phyloP scores from a whole-genome alignment of 768 basidiomycete species.

The Boletus tylopilopsis region DNA sequence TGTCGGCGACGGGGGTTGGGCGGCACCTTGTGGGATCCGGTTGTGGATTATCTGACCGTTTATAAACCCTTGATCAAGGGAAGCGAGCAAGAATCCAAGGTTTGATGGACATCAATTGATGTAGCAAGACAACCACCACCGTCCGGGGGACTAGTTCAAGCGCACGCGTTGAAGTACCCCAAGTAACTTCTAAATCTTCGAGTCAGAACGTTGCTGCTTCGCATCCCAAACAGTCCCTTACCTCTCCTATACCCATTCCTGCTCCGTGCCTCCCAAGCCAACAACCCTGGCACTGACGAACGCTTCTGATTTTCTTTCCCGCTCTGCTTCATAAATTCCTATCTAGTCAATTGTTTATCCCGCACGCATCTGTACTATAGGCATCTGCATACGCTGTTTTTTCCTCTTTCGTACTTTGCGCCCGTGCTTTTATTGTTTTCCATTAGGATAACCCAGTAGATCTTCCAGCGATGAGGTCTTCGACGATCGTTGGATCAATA shows the following conservation, averaged over 20 bases:
- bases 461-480: slow-evolving; percentile 33
- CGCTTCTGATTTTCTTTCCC: too few relatives aligned
- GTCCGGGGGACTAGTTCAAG: slow-evolving; percentile 24
- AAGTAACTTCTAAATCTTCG: slow-evolving; percentile 4
- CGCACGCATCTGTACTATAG: slow-evolving; percentile 29
- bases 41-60: too few relatives aligned
- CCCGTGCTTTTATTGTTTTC: slow-evolving; percentile 7
- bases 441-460: slow-evolving; percentile 5
- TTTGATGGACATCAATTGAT: too few relatives aligned
- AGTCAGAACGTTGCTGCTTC: slow-evolving; percentile 16
- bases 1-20: too few relatives aligned
- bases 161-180: slow-evolving; percentile 15
- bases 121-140: too few relatives aligned
- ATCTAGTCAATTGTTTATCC: slow-evolving; percentile 2
- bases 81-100: too few relatives aligned
- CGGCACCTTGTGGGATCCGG: too few relatives aligned
- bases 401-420: background rate
- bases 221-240: slow-evolving; percentile 17
- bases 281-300: background rate
- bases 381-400: slow-evolving; percentile 19
- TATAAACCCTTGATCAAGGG: too few relatives aligned
- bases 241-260: slow-evolving; percentile 23
- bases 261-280: slow-evolving; percentile 20
- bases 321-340: too few relatives aligned
- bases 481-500: slow-evolving; percentile 38